These are phyloP conservation scores for Calonectria hongkongensis DNA, from an alignment of 2,329 filamentous ascomycete genomes.

Conservation along the genomic window DNA sequence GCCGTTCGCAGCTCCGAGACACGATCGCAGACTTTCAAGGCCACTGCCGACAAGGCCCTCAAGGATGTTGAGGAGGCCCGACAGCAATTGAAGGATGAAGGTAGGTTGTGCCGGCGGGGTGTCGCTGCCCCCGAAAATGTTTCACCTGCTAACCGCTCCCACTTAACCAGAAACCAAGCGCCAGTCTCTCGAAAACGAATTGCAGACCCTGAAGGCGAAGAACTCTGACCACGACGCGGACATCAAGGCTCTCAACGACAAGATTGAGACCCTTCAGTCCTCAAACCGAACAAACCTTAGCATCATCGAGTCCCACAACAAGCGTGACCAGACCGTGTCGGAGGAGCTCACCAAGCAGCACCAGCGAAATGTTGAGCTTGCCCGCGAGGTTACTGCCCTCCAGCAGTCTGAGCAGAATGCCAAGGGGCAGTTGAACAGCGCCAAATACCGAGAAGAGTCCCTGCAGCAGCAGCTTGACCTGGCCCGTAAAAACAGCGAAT, in stretches of 20 bases:
- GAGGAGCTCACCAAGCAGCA: slow-evolving; percentile 93
- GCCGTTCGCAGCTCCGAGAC: slow-evolving; percentile 89
- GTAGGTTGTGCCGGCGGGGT: slow-evolving; percentile 67
- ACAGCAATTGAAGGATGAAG: slow-evolving; percentile 87
- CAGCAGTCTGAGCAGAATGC: slow-evolving; percentile 90
- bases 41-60: slow-evolving; percentile 86
- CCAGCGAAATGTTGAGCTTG: slow-evolving; percentile 88
- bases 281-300: slow-evolving; percentile 94
- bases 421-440: slow-evolving; percentile 85
- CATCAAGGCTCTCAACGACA: slow-evolving; percentile 84
- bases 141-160: slow-evolving; percentile 41
- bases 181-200: slow-evolving; percentile 85
- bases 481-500: slow-evolving; percentile 92
- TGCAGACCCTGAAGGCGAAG: slow-evolving; percentile 85
- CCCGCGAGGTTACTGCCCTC: slow-evolving; percentile 86
- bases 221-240: slow-evolving; percentile 84
- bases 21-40: slow-evolving; percentile 87
- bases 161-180: slow-evolving; percentile 80
- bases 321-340: slow-evolving; percentile 88
- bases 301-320: slow-evolving; percentile 91
- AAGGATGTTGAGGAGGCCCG: slow-evolving; percentile 89
- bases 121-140: background rate
- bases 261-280: slow-evolving; percentile 90
- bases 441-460: slow-evolving; percentile 93
- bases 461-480: slow-evolving; percentile 93